These are phyloP conservation scores for Beauveria varroae DNA, from an alignment of 2,329 filamentous ascomycete species.

Conservation along the genomic window DNA sequence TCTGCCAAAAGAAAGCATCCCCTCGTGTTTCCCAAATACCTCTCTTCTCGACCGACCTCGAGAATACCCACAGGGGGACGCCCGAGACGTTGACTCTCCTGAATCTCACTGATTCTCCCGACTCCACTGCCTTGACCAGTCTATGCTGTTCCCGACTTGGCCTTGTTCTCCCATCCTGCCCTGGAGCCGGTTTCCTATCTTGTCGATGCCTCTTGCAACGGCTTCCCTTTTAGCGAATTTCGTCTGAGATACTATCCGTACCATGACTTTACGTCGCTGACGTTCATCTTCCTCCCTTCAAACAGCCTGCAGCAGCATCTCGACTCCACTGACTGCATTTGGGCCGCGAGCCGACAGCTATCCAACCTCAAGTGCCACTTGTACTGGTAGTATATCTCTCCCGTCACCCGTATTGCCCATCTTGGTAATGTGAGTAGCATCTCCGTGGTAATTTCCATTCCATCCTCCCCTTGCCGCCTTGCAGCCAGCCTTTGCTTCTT, in stretches of 20 bases:
- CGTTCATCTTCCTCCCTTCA: constrained; percentile 14
- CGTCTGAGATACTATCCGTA: background rate
- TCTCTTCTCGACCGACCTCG: constrained; percentile 2
- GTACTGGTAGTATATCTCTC: background rate
- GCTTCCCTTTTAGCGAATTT: background rate
- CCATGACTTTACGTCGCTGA: constrained; percentile 1
- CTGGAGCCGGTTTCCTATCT: constrained; percentile 4
- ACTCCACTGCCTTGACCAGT: constrained; percentile 9
- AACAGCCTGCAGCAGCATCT: constrained; percentile 7
- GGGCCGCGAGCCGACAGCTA: background rate
- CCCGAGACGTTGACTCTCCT: constrained; percentile 12
- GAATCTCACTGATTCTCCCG: background rate
- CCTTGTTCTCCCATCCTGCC: constrained; percentile 4
- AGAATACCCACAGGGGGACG: background rate
- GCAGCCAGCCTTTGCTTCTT: constrained; percentile 6
- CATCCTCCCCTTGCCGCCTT: constrained; percentile 10
- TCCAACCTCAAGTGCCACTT: background rate
- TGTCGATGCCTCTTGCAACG: background rate
- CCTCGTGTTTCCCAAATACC: background rate
- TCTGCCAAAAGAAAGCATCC: constrained; percentile 12
- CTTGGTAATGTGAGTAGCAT: constrained; percentile 9
- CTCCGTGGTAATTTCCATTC: constrained; percentile 13
- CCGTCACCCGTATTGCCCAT: background rate
- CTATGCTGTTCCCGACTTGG: constrained; percentile 12
- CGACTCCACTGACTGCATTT: constrained; percentile 8